Conservation (phyloP, 148 eudicot species). For the Chenopodium suecicum region DNA sequence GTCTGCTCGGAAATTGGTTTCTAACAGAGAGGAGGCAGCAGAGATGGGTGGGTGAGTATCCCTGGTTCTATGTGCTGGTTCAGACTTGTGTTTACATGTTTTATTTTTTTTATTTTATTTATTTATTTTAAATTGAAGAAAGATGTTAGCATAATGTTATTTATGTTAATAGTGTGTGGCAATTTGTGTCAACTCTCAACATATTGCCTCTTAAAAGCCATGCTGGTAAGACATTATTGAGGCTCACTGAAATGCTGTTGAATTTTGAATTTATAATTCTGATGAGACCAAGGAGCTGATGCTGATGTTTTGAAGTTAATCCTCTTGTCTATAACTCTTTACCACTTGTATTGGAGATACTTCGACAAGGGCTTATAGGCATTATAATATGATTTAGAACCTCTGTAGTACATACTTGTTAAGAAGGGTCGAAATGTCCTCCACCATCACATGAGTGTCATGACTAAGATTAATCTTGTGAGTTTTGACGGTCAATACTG, state of each 20-base stretch:
- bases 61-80: background rate
- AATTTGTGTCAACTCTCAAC: background rate
- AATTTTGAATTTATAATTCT: no score
- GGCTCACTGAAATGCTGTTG: background rate
- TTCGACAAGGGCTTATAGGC: background rate
- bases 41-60: constrained; percentile 97
- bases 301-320: background rate
- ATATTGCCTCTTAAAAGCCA: background rate
- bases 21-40: constrained; percentile 62
- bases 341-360: background rate
- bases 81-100: background rate
- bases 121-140: background rate
- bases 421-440: no score
- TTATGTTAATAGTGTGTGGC: background rate
- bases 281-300: background rate
- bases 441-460: no score
- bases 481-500: no score
- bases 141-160: background rate
- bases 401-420: no score
- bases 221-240: background rate
- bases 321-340: background rate
- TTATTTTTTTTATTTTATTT: no score
- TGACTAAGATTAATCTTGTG: no score
- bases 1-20: constrained; percentile 46
- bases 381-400: background rate